Base-by-base conservation (phyloP, 345 rosid species). In the Salix koriyanagi region DNA sequence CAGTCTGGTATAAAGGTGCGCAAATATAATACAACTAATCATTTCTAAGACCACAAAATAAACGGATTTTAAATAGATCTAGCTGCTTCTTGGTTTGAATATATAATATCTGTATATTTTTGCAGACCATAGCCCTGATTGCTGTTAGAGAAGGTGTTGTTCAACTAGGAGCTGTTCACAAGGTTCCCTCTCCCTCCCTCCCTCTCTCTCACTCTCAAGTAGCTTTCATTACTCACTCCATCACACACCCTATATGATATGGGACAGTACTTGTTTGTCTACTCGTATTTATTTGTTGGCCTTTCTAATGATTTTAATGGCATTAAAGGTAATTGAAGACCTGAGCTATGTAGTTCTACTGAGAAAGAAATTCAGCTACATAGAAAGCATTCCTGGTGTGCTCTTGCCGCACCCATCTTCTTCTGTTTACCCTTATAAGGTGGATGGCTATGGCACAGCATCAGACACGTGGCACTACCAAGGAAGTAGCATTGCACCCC, bases 131-230 rank as follows among this genome's bases (percentile, higher is more conserved):
- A 71, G 97, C 96, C 15, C 83, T 95, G 88, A 90, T 95, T 83
- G 96, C 97, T 61, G 97, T 95, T 79, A 87, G 96, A 82, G 99
- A 95, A 90, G 99, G 99, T 76, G 97, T 95, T 76, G 92, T 95
- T 71, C 99, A 93, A 84, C 85, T 95, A 72, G 99, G 99, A 83
- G 88, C 96, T 72, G 87, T 93, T 75, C 80, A 91, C 81, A 94
- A 94, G 97, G 98, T 94, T 56, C 58, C 54, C 32, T 32, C 34
- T 81, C 71, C 41, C 71, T 41, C 39, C 74, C 56, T 18, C 28
- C 41, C 41, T 5, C 28, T 23, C 34, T 81, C 71, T 56, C 39
- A 48, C 41, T 76, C 56, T 19, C 28, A 19, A 60, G 23, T 60
- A 13, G 50, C 50, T 46, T 46, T 46, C 50, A 13, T 46, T 13